Evolutionary conservation across 768 basidiomycete genomes (phyloP), one percentile per base, ranked within the genome.

Genomic region (Coprinopsis strossmayeri): DNA sequence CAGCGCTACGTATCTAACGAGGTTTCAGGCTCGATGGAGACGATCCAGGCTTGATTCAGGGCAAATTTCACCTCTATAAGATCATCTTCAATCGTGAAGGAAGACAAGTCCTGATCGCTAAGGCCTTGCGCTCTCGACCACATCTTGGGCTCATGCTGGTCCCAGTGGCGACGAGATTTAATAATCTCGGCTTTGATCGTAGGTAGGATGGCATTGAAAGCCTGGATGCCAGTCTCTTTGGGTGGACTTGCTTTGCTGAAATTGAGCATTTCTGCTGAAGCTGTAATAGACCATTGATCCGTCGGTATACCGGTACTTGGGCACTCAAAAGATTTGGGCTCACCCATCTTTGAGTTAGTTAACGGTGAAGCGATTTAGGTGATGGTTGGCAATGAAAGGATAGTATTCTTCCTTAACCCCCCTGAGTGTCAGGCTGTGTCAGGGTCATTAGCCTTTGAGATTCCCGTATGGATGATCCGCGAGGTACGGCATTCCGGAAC

Each of bases 81-180:
- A 56, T 74, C 71, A 1, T 64, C 52, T 52, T 72, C 66, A 48
- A 82, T 68, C 30, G 62, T 68, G 57, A 87, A 86, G 45, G 56
- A 52, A 10, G 71, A 67, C 48, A 89, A 68, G 21, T 80, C 65
- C 0, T 64, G 41, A 58, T 90, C 78, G 28, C 73, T 68, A 25
- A 87, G 57, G 12, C 62, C 67, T 38, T 55, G 53, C 0, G 81
- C 85, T 28, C 82, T 71, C 11, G 74, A 69, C 83, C 84, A 89
- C 86, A 89, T 76, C 55, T 63, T 71, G 49, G 80, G 81, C 61
- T 84, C 82, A 59, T 88, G 86, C 53, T 72, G 69, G 66, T 87
- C 72, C 88, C 87, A 88, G 51, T 84, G 55, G 45, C 64, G 73
- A 49, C 88, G 81, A 42, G 84, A 85, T 50, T 73, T 77, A 50